These are phyloP conservation scores for Phenoliferia sp. DNA, from an alignment of 1,284 basidiomycete genomes.

Conservation along the genomic window DNA sequence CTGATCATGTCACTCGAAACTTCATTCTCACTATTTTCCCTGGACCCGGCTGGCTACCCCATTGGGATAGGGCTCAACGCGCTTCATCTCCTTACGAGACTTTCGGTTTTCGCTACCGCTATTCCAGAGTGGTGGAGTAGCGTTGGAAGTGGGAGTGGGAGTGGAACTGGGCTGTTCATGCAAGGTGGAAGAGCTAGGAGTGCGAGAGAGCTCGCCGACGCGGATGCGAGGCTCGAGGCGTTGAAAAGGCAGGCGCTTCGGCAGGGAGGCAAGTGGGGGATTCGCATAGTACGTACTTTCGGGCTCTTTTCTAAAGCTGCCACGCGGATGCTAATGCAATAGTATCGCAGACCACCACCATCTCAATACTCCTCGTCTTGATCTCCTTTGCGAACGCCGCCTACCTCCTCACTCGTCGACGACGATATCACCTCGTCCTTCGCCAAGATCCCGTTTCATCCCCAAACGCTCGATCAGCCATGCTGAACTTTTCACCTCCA, in stretches of 20 bases:
- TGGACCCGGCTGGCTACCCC: constrained; percentile 23
- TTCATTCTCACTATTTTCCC: constrained; percentile 13
- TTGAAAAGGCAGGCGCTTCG: constrained; percentile 7
- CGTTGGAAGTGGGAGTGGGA: neutral
- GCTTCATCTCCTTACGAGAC: constrained; percentile 22
- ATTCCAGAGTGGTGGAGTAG: constrained; percentile 10
- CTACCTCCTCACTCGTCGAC: constrained; percentile 37
- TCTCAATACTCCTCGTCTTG: constrained; percentile 39
- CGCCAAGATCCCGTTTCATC: constrained; percentile 34
- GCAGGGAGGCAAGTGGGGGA: neutral
- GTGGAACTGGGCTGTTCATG: neutral
- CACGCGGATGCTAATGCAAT: neutral
- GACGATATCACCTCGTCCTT: constrained; percentile 40
- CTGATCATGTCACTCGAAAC: constrained; percentile 20
- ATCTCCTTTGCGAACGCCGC: constrained; percentile 38
- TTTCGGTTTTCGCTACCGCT: constrained; percentile 20
- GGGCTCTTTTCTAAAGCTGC: too few relatives aligned
- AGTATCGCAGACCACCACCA: neutral
- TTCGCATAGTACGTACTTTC: neutral
- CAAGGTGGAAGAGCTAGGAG: neutral
- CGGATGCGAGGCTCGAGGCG: constrained; percentile 24
- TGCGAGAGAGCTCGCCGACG: constrained; percentile 10
- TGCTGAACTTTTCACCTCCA: constrained; percentile 19
- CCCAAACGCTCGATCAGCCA: constrained; percentile 24
- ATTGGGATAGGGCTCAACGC: constrained; percentile 15